Conservation (phyloP, 495 filamentous ascomycete species). For the Aspergillus cavernicola region DNA sequence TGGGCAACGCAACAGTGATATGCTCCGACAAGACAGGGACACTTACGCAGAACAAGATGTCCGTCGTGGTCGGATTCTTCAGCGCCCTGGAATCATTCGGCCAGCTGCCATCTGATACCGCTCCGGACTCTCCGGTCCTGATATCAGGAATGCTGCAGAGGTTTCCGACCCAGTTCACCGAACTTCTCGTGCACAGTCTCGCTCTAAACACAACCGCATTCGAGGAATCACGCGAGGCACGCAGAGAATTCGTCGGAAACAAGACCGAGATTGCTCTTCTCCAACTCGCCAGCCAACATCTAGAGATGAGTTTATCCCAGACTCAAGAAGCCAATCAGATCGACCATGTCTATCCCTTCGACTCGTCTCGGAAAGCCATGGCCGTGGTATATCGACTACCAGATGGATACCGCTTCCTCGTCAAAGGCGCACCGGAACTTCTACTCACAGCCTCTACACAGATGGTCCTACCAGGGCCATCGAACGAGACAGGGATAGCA, state of each 20-base stretch:
- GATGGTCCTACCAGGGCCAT: conserved; percentile 52
- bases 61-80: conserved; percentile 60
- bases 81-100: conserved; percentile 31
- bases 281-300: conserved; percentile 53
- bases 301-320: conserved; percentile 60
- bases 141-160: not conserved
- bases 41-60: conserved; percentile 69
- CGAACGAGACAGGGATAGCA: conserved; percentile 21
- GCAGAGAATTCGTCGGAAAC: conserved; percentile 56
- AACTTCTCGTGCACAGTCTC: conserved; percentile 57
- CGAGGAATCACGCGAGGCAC: conserved; percentile 56
- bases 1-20: conserved; percentile 68
- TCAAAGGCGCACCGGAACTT: conserved; percentile 69
- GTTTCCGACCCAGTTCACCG: conserved; percentile 52
- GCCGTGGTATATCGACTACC: conserved; percentile 56
- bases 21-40: conserved; percentile 72
- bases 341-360: conserved; percentile 63
- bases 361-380: conserved; percentile 68
- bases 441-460: conserved; percentile 47
- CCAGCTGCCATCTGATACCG: conserved; percentile 36
- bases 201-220: conserved; percentile 67
- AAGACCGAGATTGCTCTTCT: conserved; percentile 69
- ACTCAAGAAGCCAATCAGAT: conserved; percentile 56
- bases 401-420: conserved; percentile 55
- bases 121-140: not conserved